Evolutionary conservation across 306 rosid genomes (phyloP).

Genomic region (Ceratonia siliqua): DNA sequence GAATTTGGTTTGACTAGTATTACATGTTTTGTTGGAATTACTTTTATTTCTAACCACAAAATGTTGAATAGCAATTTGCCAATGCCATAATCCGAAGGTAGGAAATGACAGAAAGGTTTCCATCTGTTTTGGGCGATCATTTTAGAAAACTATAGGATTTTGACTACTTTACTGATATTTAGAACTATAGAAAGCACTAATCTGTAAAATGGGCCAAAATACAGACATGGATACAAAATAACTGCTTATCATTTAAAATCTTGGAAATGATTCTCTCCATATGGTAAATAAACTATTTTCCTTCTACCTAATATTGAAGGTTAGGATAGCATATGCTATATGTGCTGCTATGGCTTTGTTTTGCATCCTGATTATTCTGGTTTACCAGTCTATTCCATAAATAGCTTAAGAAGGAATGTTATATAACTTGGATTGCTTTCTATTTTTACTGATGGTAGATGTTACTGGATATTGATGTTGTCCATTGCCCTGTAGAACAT

Average conservation of each 20-base stretch:
- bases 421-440: neutral
- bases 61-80: neutral
- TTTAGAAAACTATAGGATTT: constrained; percentile 6
- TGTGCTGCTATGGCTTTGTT: constrained; percentile 14
- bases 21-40: constrained; percentile 1
- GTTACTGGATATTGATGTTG: constrained; percentile 16
- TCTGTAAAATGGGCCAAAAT: neutral
- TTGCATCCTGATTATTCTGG: neutral
- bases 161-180: neutral
- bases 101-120: constrained; percentile 7
- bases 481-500: constrained; percentile 16
- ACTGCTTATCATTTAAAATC: neutral
- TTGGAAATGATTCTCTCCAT: constrained; percentile 22
- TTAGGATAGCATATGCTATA: neutral
- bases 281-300: constrained; percentile 10
- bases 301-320: neutral
- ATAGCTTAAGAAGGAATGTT: neutral
- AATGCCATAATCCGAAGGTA: neutral
- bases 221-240: constrained; percentile 2
- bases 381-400: constrained; percentile 10
- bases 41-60: constrained; percentile 13
- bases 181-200: neutral
- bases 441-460: neutral
- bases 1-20: neutral
- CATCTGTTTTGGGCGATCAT: neutral